Evolutionary conservation across 2,329 filamentous ascomycete genomes (phyloP), one percentile per base, ranked within the genome.

Genomic region (Penicillium sp.): DNA sequence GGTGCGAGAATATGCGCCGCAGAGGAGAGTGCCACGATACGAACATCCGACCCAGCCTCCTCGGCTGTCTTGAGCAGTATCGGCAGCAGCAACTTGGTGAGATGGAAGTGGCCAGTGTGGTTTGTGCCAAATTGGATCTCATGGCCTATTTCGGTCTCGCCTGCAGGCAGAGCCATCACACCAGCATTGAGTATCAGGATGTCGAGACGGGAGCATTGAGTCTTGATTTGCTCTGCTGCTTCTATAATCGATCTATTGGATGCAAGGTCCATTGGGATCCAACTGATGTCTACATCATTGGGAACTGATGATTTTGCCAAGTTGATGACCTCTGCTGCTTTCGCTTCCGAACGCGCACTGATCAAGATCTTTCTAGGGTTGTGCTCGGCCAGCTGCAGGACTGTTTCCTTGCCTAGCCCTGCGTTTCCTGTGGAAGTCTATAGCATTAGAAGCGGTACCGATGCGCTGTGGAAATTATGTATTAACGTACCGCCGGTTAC

Each of bases 321-420:
- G 3, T 58, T 40, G 11, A 68, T 66, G 11, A 63, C 65, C 5
- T 61, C 50, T 2, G 49, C 36, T 7, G 65, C 66, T 42, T 19
- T 70, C n/a, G 53, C 45, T 38, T 61, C 57, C 0, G 59, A 60
- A 16, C 73, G 67, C 16, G 72, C 77, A 27, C 66, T 73, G 5
- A 76, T 63, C 43, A 67, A 76, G 19, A 76, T 67, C 23, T 70
- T 68, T 4, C 60, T 55, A 62, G 78, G 58, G 61, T 74, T 64
- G 57, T 78, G 76, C 47, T 70, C 70, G 11, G 75, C 71, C 7
- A 79, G 67, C 4, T 72, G 70, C 11, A 73, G 60, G 36, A 78
- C 66, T 4, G 73, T 73, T 51, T 73, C 69, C 52, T 70, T 73
- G 23, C 81, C 80, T 0, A 83, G 71, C 0, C 80, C 80, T n/a